Conservation (phyloP, 345 rosid genomes). For the Eucalyptus victrix region DNA sequence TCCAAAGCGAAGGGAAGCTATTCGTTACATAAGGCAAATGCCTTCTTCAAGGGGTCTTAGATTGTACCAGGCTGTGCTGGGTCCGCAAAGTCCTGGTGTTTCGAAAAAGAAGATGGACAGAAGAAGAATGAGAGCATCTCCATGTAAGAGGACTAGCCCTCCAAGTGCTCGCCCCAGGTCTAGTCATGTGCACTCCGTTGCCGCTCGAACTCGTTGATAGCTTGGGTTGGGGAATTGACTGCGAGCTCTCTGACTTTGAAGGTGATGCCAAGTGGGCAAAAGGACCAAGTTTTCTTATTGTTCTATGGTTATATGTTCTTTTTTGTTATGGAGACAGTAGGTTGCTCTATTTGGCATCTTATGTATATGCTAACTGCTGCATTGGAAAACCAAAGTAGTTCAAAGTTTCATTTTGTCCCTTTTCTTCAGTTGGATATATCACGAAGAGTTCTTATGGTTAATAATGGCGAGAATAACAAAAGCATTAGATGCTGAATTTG, state of each 20-base stretch:
- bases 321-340: not conserved
- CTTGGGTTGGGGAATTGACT: not conserved
- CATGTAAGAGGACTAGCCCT: slow-evolving; percentile 19
- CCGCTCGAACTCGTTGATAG: not conserved
- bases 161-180: slow-evolving; percentile 9
- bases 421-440: not conserved
- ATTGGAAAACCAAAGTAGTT: not conserved
- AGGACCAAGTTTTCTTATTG: not conserved
- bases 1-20: slow-evolving; percentile 14
- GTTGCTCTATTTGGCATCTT: not conserved
- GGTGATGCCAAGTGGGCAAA: not conserved
- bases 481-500: not conserved
- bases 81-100: not conserved
- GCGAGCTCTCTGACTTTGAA: not conserved
- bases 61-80: slow-evolving; percentile 14
- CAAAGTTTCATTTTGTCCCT: not conserved
- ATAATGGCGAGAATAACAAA: not conserved
- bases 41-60: slow-evolving; percentile 7
- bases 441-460: not conserved
- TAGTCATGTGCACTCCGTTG: not conserved
- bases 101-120: slow-evolving; percentile 1
- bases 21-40: slow-evolving; percentile 14
- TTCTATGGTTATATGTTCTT: not conserved
- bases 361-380: not conserved
- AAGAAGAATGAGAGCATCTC: slow-evolving; percentile 11